These are phyloP conservation scores for Zygoascus biomembranicola DNA, from an alignment of 805 yeast genomes.

Conservation along the genomic window DNA sequence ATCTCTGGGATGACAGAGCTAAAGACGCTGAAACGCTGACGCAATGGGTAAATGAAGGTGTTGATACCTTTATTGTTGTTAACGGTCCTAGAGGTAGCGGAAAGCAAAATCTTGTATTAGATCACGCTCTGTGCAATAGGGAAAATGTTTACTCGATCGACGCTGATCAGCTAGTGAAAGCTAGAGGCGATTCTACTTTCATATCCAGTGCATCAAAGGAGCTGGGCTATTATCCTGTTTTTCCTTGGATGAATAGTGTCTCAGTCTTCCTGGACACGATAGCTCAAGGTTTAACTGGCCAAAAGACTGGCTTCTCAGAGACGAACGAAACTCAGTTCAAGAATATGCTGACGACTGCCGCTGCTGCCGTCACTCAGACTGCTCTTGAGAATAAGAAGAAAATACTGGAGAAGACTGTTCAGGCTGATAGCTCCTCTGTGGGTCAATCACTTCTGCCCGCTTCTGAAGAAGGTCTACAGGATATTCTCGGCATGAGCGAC, in stretches of 20 bases:
- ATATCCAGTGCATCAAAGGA: constrained; percentile 62
- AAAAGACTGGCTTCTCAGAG: constrained; percentile 83
- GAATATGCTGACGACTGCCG: constrained; percentile 64
- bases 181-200: constrained; percentile 65
- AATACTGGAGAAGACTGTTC: constrained; percentile 8
- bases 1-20: constrained; percentile 63
- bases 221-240: constrained; percentile 87
- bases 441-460: constrained; percentile 15
- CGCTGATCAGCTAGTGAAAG: constrained; percentile 66
- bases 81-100: constrained; percentile 97
- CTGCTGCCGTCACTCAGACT: constrained; percentile 65
- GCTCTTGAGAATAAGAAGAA: constrained; percentile 28
- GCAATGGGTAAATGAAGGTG: constrained; percentile 79
- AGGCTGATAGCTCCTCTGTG: constrained; percentile 4
- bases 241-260: constrained; percentile 82
- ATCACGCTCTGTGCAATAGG: constrained; percentile 53
- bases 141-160: constrained; percentile 61
- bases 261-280: constrained; percentile 75
- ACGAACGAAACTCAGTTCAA: constrained; percentile 73
- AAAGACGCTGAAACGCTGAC: constrained; percentile 60
- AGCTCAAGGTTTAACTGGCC: constrained; percentile 88
- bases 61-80: constrained; percentile 81
- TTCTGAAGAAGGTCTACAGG: constrained; percentile 12
- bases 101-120: constrained; percentile 67
- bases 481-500: constrained; percentile 40